Percentiles rank a stretch among this genome's conserved stretches.
These are phyloP conservation scores for Acanthamoeba pearcei DNA, from an alignment of 208 protist species.

Conservation along the genomic window DNA sequence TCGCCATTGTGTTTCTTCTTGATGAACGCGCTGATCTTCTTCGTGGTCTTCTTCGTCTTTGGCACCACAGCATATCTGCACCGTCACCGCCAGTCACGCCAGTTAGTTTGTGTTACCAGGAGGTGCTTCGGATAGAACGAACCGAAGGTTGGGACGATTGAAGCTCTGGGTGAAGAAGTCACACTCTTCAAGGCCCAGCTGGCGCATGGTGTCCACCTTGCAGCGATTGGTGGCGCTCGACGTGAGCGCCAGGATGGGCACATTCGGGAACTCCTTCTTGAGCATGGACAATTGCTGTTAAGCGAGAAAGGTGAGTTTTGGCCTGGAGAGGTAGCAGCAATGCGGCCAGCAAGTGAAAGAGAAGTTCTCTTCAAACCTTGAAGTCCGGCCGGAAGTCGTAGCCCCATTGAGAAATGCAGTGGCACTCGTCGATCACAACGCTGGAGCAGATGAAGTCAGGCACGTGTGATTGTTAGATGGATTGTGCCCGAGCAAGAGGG, in stretches of 20 bases:
- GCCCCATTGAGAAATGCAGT: constrained; percentile 94
- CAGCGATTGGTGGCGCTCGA: constrained; percentile 91
- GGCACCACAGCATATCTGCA: not conserved
- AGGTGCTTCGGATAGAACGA: not conserved
- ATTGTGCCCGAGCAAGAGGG: not conserved
- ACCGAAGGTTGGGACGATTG: constrained; percentile 86
- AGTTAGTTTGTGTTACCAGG: not conserved
- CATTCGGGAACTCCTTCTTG: constrained; percentile 41
- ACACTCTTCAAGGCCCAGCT: constrained; percentile 86
- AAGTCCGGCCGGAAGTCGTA: constrained; percentile 93
- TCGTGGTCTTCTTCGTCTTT: constrained; percentile 15
- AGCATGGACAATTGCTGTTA: constrained; percentile 75
- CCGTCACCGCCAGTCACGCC: not conserved
- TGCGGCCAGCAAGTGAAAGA: not conserved
- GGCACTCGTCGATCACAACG: constrained; percentile 92
- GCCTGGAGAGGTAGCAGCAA: not conserved
- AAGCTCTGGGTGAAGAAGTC: constrained; percentile 85
- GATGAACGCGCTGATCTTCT: constrained; percentile 83
- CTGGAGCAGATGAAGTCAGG: too few species aligned
- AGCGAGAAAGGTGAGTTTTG: not conserved
- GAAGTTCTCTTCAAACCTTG: constrained; percentile 78
- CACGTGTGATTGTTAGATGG: too few species aligned
- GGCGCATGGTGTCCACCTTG: constrained; percentile 88
- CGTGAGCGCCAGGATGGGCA: constrained; percentile 87
- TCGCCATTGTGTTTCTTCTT: constrained; percentile 5